Conservation (phyloP, 164 flowering plant genomes). For the Vitis labrusca region DNA sequence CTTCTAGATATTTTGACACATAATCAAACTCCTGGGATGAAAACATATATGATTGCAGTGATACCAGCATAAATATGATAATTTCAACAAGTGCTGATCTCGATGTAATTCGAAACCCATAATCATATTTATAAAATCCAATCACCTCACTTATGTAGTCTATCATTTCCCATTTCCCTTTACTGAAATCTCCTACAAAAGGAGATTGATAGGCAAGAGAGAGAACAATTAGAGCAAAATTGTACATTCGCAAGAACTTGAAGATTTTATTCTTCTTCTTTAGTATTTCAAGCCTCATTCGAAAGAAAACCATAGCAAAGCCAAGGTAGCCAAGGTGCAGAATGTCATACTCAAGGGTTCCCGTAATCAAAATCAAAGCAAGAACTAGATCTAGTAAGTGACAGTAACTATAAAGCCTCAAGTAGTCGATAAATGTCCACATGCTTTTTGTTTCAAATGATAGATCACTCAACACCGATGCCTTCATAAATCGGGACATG, state of each 20-base stretch:
- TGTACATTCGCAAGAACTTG: slow-evolving; percentile 72
- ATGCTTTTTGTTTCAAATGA: slow-evolving; percentile 79
- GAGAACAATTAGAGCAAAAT: slow-evolving; percentile 71
- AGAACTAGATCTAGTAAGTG: slow-evolving; percentile 80
- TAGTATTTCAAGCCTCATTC: slow-evolving; percentile 73
- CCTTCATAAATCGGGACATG: slow-evolving; percentile 61
- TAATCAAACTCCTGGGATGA: slow-evolving; percentile 73
- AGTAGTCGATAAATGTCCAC: slow-evolving; percentile 82
- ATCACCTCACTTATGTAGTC: slow-evolving; percentile 65
- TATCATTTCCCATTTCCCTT: slow-evolving; percentile 54
- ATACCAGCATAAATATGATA: slow-evolving; percentile 72
- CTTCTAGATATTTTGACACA: slow-evolving; percentile 78
- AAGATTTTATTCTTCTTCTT: slow-evolving; percentile 73
- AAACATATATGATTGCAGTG: slow-evolving; percentile 79
- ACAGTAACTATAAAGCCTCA: slow-evolving; percentile 76
- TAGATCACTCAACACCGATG: slow-evolving; percentile 69
- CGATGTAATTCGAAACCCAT: slow-evolving; percentile 85
- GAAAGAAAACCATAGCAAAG: slow-evolving; percentile 77
- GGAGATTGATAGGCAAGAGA: slow-evolving; percentile 90
- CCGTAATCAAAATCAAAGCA: slow-evolving; percentile 66
- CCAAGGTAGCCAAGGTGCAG: slow-evolving; percentile 87
- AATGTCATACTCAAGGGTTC: slow-evolving; percentile 85
- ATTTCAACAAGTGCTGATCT: slow-evolving; percentile 89
- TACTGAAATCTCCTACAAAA: slow-evolving; percentile 50
- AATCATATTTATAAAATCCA: slow-evolving; percentile 85